Evolutionary conservation across 495 filamentous ascomycete species (phyloP).

Genomic region (Tuber magnatum): DNA sequence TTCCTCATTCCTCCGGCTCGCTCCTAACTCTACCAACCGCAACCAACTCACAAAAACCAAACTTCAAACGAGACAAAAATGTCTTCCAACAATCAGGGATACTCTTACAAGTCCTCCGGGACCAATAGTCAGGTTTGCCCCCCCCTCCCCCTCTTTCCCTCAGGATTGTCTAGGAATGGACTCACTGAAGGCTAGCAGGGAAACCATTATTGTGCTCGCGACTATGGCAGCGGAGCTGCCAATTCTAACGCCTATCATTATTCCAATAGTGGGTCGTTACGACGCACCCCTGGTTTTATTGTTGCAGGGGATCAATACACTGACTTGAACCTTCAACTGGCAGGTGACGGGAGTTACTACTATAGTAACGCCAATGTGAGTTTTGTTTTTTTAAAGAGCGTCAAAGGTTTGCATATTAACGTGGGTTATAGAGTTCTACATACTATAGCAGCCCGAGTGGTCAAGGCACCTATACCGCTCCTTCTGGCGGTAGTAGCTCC

Average conservation of each 20-base stretch:
- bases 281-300: slow-evolving; percentile 3
- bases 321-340: background rate
- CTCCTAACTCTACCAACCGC: background rate
- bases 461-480: slow-evolving; percentile 12
- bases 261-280: slow-evolving; percentile 46
- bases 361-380: slow-evolving; percentile 51
- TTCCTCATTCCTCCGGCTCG: background rate
- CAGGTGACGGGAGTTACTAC: slow-evolving; percentile 53
- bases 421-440: slow-evolving; percentile 10
- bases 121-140: slow-evolving; percentile 44
- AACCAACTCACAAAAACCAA: background rate
- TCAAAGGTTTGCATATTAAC: background rate
- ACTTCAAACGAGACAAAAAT: background rate
- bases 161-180: background rate
- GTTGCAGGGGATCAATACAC: background rate
- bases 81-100: slow-evolving; percentile 36
- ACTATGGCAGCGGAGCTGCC: slow-evolving; percentile 46
- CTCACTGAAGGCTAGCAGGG: slow-evolving; percentile 40
- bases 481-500: slow-evolving; percentile 8
- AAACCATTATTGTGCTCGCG: slow-evolving; percentile 53
- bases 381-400: background rate
- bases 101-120: slow-evolving; percentile 45
- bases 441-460: slow-evolving; percentile 27
- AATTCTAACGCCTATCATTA: slow-evolving; percentile 54
- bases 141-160: background rate